phyloP scores from a whole-genome alignment of 345 rosid genomes.

The Eucalyptus paniculata region DNA sequence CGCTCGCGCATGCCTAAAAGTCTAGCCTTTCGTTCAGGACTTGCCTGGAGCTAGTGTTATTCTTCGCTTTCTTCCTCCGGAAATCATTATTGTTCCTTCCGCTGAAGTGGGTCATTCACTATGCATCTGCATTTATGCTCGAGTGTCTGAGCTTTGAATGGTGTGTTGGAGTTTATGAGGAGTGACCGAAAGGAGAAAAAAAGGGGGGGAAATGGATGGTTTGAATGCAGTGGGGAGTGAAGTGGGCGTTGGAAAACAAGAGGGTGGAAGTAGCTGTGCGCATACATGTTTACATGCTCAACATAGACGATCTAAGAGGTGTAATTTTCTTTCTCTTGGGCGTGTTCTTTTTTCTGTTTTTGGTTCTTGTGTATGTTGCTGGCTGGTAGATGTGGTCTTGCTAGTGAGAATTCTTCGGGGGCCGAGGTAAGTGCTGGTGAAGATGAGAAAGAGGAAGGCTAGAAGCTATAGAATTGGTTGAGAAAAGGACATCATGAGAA shows the following conservation, averaged over 20 bases:
- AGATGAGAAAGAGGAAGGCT: neutral
- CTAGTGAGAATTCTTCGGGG: neutral
- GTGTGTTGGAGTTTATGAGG: neutral
- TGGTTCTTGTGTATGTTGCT: neutral
- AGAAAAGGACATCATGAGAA: neutral
- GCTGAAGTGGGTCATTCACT: neutral
- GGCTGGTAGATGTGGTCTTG: neutral
- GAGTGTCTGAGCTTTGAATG: neutral
- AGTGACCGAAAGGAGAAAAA: neutral
- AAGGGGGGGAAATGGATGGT: slow-evolving; percentile 23
- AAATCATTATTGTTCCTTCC: neutral
- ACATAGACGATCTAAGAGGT: slow-evolving; percentile 90
- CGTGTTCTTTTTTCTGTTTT: neutral
- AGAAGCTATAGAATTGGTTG: neutral
- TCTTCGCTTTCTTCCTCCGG: neutral
- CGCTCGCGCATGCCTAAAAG: neutral
- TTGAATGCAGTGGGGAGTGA: slow-evolving; percentile 9
- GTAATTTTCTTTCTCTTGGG: neutral
- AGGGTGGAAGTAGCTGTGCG: slow-evolving; percentile 12
- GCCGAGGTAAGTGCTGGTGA: neutral
- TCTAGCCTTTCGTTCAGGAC: neutral
- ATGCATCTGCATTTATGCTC: neutral
- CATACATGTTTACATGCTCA: slow-evolving; percentile 6
- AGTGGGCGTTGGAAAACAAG: slow-evolving; percentile 10
- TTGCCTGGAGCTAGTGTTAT: neutral